Percentiles rank a stretch among this genome's conserved stretches.
phyloP scores from a whole-genome alignment of 2,329 filamentous ascomycete genomes.

The Microsporum canis region DNA sequence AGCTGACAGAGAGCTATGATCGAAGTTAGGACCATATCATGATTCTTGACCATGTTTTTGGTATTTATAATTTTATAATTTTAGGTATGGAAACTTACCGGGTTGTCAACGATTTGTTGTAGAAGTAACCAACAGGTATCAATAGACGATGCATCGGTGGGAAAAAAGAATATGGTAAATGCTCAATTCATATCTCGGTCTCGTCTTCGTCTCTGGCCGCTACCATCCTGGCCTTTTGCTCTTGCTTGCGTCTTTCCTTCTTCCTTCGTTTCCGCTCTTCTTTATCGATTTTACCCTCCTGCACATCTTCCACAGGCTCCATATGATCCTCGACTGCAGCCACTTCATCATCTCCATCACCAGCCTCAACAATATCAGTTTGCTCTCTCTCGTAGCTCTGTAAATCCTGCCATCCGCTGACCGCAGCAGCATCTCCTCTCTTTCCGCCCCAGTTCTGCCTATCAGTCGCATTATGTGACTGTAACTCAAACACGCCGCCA shows the following conservation, averaged over 20 bases:
- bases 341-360: slow-evolving; percentile 14
- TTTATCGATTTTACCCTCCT: slow-evolving; percentile 34
- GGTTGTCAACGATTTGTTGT: background rate
- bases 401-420: slow-evolving; percentile 19
- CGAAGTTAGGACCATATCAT: background rate
- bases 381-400: slow-evolving; percentile 29
- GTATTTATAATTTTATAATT: background rate
- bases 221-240: slow-evolving; percentile 32
- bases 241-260: slow-evolving; percentile 41
- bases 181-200: background rate
- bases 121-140: background rate
- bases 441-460: slow-evolving; percentile 25
- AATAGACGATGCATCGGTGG: background rate
- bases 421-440: slow-evolving; percentile 9
- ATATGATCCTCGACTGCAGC: slow-evolving; percentile 30
- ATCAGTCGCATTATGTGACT: slow-evolving; percentile 6
- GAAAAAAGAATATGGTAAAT: background rate
- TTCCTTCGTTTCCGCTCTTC: slow-evolving; percentile 46
- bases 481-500: slow-evolving; percentile 4
- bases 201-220: slow-evolving; percentile 12
- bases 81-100: background rate
- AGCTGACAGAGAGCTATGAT: slow-evolving; percentile 63
- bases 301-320: slow-evolving; percentile 27
- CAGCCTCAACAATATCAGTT: slow-evolving; percentile 18
- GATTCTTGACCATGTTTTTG: background rate